Base-by-base conservation (phyloP, 768 basidiomycete genomes). In the Auricularia sp. region DNA sequence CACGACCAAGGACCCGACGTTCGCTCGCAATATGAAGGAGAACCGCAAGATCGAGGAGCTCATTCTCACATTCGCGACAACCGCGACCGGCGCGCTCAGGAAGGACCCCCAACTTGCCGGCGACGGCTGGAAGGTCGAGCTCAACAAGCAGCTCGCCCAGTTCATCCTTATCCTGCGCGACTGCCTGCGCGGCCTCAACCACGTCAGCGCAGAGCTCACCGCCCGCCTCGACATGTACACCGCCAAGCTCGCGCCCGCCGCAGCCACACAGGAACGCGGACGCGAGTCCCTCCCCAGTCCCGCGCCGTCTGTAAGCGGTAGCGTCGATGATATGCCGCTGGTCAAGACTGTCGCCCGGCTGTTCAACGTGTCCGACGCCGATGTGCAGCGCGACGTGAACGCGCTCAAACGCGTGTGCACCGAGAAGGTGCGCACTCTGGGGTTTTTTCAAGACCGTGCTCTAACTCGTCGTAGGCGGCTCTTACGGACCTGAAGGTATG, bases 41-140 rank as follows among this genome's bases (percentile, higher is more conserved):
- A 95, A 92, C 73, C 84, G 97, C 58, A 97, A 96, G 78, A 91
- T 98, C 44, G 97, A 99, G 76, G 94, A 98, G 67, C 87, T 99
- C 63, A 96, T 99, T 65, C 81, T 99, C 62, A 90, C 91, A 82
- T 98, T 98, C 71, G 95, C 95, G 11, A 91, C 94, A 1, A 87
- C 93, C 62, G 91, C 96, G 3, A 93, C 91, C 2, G 82, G 84
- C 34, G 85, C 91, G 8, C 81, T 98, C 66, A 90, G 87, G 82
- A 97, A 97, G 76, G 93, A 95, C 68, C 90, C 90, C 0, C 82
- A 89, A 2, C 78, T 94, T 1, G 82, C 82, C 16, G 89, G 86
- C 29, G 94, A 97, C 60, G 89, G 84, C 23, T 98, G 95, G 95
- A 98, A 98, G 73, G 72, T 85, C 58, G 92, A 95, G 73, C 82